Base-by-base conservation (phyloP, 1,284 basidiomycete species). In the Cryptococcus floricola region DNA sequence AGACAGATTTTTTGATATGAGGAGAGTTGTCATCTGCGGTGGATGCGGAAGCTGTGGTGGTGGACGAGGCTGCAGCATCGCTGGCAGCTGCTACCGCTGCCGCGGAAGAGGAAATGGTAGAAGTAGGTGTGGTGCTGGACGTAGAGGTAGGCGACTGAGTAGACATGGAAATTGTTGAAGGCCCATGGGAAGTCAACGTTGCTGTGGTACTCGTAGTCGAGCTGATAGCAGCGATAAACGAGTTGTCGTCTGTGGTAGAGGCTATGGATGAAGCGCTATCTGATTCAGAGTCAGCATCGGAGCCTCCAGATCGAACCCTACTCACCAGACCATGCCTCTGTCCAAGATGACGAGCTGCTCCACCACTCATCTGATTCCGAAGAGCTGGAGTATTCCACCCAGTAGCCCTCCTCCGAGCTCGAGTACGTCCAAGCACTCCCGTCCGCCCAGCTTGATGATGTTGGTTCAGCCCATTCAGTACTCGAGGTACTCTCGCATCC, bases 1-100 rank as follows among this genome's bases (percentile, higher is more conserved):
- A 51, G 2, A 52, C 39, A 27, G 45, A 61, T 44, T 62, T 65
- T 25, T 56, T 57, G 16, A 25, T 16, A 14, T 34, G 43, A 14
- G 48, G 44, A 18, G 54, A 52, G 10, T 47, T 19, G 7, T 47
- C 39, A 4, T 6, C 27, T 9, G 31, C 31, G 27, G 28, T 27
- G 18, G 19, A 14, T 5, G 48, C 25, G 41, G 46, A 14, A 13
- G 28, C 5, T 3, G 49, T 42, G 37, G 12, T 27, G n/a, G 42
- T 48, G 19, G 28, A 18, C 23, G 25, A 18, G 28, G 43, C 12
- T 16, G 41, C n/a, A 39, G 31, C 41, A n/a, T n/a, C n/a, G 6
- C 27, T 45, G 5, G 42, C 23, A 8, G 31, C 28, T 39, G 28
- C 50, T 14, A 41, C 19, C 12, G 39, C 27, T 23, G 48, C n/a